Percentiles rank a stretch among this genome's conserved stretches.
Evolutionary conservation across 148 eudicot genomes (phyloP).

Genomic region (Pouteria glomerata): DNA sequence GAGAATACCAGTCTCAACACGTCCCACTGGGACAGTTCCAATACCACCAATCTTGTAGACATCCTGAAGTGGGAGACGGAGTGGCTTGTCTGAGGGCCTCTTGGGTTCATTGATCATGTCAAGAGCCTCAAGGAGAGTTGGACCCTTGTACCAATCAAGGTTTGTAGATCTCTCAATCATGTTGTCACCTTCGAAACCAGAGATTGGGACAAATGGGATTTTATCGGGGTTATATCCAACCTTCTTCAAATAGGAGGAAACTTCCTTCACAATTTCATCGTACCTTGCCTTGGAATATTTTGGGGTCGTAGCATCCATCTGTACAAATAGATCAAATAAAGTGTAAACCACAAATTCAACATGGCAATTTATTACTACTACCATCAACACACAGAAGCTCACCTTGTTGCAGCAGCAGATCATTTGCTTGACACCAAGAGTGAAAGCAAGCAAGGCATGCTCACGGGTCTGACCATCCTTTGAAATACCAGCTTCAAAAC

Average conservation of each 20-base stretch:
- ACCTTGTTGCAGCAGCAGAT: too few species aligned
- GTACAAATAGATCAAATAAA: neutral
- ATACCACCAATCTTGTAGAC: constrained; percentile 38
- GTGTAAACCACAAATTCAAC: neutral
- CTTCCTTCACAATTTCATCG: too few species aligned
- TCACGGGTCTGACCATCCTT: too few species aligned
- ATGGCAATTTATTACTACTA: neutral
- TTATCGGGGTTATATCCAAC: constrained; percentile 38
- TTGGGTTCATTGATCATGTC: constrained; percentile 30
- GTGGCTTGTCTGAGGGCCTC: constrained; percentile 39
- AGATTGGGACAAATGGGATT: too few species aligned
- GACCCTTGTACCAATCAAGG: too few species aligned
- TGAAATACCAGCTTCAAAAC: too few species aligned
- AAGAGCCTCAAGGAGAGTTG: constrained; percentile 35
- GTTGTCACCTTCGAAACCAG: too few species aligned
- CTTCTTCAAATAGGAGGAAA: constrained; percentile 30
- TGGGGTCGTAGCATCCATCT: constrained; percentile 44
- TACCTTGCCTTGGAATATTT: constrained; percentile 31
- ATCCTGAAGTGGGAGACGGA: constrained; percentile 41
- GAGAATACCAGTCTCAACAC: constrained; percentile 35
- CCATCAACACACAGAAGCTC: neutral
- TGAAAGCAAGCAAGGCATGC: too few species aligned
- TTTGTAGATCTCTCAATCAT: too few species aligned
- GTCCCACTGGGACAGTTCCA: too few species aligned
- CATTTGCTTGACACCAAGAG: constrained; percentile 50